These are phyloP conservation scores for Keithomyces neogunnii DNA, from an alignment of 2,329 filamentous ascomycete genomes.

Conservation along the genomic window DNA sequence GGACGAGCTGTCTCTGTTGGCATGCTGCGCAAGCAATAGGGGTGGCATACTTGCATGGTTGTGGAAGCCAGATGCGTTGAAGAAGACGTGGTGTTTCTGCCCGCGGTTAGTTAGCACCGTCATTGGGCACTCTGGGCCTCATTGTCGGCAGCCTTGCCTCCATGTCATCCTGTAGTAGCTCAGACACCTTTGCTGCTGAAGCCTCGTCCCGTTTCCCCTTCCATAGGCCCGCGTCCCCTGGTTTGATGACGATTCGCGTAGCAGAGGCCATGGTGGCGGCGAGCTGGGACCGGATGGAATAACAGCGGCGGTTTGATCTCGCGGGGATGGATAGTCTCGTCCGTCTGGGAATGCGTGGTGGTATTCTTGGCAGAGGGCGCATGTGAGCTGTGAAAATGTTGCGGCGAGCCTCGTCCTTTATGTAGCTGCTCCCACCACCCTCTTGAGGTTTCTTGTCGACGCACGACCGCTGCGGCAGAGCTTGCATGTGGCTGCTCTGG, in stretches of 20 bases:
- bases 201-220: constrained; percentile 41
- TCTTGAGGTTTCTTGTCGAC: no score
- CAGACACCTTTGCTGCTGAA: constrained; percentile 52
- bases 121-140: neutral
- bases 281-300: neutral
- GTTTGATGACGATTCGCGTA: constrained; percentile 37
- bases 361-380: neutral
- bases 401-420: neutral
- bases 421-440: neutral
- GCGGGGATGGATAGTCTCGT: neutral
- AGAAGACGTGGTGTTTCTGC: constrained; percentile 64
- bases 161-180: constrained; percentile 70
- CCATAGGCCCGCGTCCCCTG: constrained; percentile 42
- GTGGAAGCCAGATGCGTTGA: constrained; percentile 68
- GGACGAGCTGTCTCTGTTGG: constrained; percentile 42
- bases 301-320: neutral
- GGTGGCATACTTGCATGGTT: constrained; percentile 52
- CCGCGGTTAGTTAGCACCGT: neutral
- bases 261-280: constrained; percentile 34
- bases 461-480: no score
- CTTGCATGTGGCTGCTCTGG: no score
- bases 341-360: neutral
- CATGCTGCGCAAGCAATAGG: constrained; percentile 8
- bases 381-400: neutral
- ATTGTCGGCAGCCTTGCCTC: constrained; percentile 30